These are phyloP conservation scores for Trichosporon sp. DNA, from an alignment of 1,284 basidiomycete species.

Conservation along the genomic window DNA sequence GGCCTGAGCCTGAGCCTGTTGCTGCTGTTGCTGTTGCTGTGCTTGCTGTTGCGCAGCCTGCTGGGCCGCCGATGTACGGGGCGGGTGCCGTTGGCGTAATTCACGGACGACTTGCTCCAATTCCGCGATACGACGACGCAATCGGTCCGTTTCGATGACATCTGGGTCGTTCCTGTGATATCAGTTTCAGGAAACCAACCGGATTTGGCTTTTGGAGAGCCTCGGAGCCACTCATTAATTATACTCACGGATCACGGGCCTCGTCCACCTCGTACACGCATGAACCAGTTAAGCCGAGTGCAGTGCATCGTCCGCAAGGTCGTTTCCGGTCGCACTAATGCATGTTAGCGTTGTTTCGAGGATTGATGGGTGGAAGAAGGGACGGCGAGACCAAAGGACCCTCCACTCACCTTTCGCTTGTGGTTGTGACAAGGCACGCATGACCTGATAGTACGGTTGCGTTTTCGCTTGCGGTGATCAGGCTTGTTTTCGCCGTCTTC, in stretches of 20 bases:
- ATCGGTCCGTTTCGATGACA: constrained; percentile 71
- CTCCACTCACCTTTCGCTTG: constrained; percentile 68
- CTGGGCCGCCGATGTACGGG: constrained; percentile 9
- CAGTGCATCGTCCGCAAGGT: constrained; percentile 81
- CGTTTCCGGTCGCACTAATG: constrained; percentile 50
- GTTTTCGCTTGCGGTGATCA: constrained; percentile 59
- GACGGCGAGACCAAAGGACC: neutral
- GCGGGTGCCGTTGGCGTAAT: constrained; percentile 43
- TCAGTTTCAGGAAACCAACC: neutral
- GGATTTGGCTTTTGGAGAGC: neutral
- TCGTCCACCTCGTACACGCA: constrained; percentile 91
- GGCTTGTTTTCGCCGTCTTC: constrained; percentile 39
- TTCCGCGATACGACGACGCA: constrained; percentile 79
- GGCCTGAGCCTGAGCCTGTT: constrained; percentile 1
- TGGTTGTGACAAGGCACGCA: constrained; percentile 90
- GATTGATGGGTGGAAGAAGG: neutral
- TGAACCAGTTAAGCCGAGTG: constrained; percentile 66
- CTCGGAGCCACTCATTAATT: neutral
- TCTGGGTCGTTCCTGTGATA: constrained; percentile 69
- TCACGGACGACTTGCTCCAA: constrained; percentile 82
- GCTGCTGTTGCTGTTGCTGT: neutral
- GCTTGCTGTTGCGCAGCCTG: constrained; percentile 9
- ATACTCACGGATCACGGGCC: constrained; percentile 65
- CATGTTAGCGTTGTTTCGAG: neutral
- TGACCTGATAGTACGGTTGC: constrained; percentile 80